Percentiles rank a stretch among this genome's conserved stretches.
Conservation (phyloP, 2,329 filamentous ascomycete genomes). For the Trichoderma gracile region DNA sequence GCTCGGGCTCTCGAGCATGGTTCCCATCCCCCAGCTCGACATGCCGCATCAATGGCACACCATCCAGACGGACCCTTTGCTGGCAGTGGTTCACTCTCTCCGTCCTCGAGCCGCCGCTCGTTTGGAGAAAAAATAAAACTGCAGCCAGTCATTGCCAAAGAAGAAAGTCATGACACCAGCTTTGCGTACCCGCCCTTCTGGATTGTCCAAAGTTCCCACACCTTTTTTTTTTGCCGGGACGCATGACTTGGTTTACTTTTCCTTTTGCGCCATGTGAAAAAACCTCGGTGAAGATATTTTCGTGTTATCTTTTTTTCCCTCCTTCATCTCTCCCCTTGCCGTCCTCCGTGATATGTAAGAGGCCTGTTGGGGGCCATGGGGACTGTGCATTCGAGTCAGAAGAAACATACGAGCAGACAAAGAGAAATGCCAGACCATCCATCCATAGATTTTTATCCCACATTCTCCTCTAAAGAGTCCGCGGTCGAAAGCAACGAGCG, state of each 20-base stretch:
- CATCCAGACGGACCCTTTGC: not conserved
- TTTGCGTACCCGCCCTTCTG: slow-evolving; percentile 14
- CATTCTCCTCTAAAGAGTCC: not conserved
- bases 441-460: not conserved
- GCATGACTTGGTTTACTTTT: slow-evolving; percentile 2
- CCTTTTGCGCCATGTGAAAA: slow-evolving; percentile 13
- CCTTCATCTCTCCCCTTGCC: not conserved
- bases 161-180: slow-evolving; percentile 21
- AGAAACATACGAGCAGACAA: not conserved
- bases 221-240: not conserved
- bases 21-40: slow-evolving; percentile 20
- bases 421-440: not conserved
- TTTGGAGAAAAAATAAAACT: not conserved
- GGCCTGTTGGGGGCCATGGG: not conserved
- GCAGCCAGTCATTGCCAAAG: slow-evolving; percentile 14
- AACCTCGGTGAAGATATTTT: not conserved
- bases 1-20: slow-evolving; percentile 16
- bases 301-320: not conserved
- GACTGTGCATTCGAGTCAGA: no score
- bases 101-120: slow-evolving; percentile 1
- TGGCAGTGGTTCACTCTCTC: not conserved
- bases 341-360: not conserved
- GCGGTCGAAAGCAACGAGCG: not conserved
- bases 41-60: slow-evolving; percentile 24
- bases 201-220: slow-evolving; percentile 5